Evolutionary conservation across 495 filamentous ascomycete genomes (phyloP).

Genomic region (Penicillium turbatum): DNA sequence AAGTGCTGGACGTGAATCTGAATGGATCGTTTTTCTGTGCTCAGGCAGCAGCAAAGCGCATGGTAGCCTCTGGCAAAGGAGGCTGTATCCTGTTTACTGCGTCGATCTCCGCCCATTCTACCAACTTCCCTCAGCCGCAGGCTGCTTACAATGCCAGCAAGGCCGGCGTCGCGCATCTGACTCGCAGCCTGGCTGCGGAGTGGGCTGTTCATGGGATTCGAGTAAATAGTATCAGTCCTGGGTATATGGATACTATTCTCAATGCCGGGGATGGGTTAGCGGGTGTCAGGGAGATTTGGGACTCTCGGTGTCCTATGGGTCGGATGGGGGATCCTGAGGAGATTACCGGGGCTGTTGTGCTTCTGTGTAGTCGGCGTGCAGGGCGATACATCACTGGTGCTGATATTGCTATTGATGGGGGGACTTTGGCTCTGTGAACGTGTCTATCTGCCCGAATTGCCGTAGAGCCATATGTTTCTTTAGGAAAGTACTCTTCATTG

Average conservation of each 20-base stretch:
- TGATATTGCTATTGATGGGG: slow-evolving; percentile 55
- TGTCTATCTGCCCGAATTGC: not conserved
- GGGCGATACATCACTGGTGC: slow-evolving; percentile 74
- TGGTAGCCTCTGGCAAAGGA: slow-evolving; percentile 46
- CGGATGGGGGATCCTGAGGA: slow-evolving; percentile 71
- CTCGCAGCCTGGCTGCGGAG: slow-evolving; percentile 60
- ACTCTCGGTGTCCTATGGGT: slow-evolving; percentile 64
- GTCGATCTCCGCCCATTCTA: slow-evolving; percentile 61
- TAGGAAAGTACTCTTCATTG: too few relatives aligned
- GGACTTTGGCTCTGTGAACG: slow-evolving; percentile 39
- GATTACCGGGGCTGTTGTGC: slow-evolving; percentile 73
- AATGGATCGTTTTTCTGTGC: slow-evolving; percentile 66
- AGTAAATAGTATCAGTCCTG: slow-evolving; percentile 66
- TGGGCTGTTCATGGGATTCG: slow-evolving; percentile 62
- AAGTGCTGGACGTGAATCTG: slow-evolving; percentile 62
- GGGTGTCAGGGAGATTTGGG: slow-evolving; percentile 73
- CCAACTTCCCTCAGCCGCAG: slow-evolving; percentile 68
- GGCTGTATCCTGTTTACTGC: slow-evolving; percentile 65
- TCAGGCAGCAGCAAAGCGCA: slow-evolving; percentile 56
- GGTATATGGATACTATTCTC: slow-evolving; percentile 79
- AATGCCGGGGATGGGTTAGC: slow-evolving; percentile 41
- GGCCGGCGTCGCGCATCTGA: slow-evolving; percentile 56
- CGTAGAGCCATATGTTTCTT: too few relatives aligned
- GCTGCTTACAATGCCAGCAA: slow-evolving; percentile 69
- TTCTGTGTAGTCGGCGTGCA: slow-evolving; percentile 64